Base-by-base conservation (phyloP, 805 yeast species). In the Torulaspora gathmanii region DNA sequence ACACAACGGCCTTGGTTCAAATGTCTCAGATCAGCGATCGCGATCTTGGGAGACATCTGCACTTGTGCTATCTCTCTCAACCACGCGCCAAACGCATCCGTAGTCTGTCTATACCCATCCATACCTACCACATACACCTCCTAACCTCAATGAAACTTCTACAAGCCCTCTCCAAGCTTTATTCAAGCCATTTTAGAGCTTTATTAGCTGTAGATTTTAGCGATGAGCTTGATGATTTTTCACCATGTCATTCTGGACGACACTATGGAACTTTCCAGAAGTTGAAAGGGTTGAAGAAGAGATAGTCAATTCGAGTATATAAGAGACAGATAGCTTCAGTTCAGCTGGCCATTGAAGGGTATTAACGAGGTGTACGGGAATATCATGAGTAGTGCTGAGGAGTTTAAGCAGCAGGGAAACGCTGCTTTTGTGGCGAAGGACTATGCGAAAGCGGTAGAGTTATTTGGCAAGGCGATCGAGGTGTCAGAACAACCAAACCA, bases 371-470 rank as follows among this genome's bases (percentile, higher is more conserved):
- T 29, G 37, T 26, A 37, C 40, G 13, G 39, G 74, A n/a, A 17
- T 20, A 28, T 28, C 12, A 38, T 29, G 33, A 19, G 26, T 77
- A 76, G 82, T 25, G 82, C 88, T 36, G 90, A 83, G 50, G 89
- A 83, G 64, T 83, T 65, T 61, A 93, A 93, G 71, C 86, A 95
- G 22, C 83, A 87, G 68, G 99, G 99, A 57, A 93, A 93, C 71
- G 84, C 88, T 52, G 93, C 88, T 35, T 93, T 93, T 64, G 80
- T 88, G 19, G 86, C 89, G 42, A 91, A 93, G 68, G 87, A 91
- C 44, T 93, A 79, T 64, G 70, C 72, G 17, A 75, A 79, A 54
- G 98, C 99, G 33, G 79, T 84, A 46, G 95, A 84, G 28, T 68
- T 72, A 42, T 93, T 93, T 70, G 70, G 91, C 15, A 76, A 86